phyloP scores from a whole-genome alignment of 495 filamentous ascomycete species.

The Aspergillus bertholletiae region DNA sequence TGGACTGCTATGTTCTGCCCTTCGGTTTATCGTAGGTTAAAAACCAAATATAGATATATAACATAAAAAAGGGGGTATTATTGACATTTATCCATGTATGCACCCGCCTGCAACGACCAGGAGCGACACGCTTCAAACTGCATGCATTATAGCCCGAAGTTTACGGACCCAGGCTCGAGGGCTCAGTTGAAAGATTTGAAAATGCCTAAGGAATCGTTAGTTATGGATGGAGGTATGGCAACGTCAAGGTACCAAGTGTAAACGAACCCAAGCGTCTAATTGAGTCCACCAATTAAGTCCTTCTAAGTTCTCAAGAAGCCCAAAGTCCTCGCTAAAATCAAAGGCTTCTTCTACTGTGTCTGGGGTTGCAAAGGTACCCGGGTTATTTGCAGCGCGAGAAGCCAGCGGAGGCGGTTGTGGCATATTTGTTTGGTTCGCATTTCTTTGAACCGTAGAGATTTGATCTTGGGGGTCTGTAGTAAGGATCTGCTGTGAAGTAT shows the following conservation, averaged over 20 bases:
- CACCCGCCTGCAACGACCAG: too few relatives aligned
- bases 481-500: slow-evolving; percentile 2
- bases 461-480: slow-evolving; percentile 4
- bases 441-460: background rate
- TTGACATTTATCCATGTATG: too few relatives aligned
- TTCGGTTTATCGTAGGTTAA: too few relatives aligned
- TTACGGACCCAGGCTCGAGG: slow-evolving; percentile 19
- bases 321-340: slow-evolving; percentile 21
- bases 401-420: slow-evolving; percentile 12
- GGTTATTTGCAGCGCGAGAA: slow-evolving; percentile 15
- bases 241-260: too few relatives aligned
- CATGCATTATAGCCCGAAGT: too few relatives aligned
- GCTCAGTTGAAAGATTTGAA: slow-evolving; percentile 24
- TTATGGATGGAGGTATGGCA: background rate
- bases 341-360: slow-evolving; percentile 15
- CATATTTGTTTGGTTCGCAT: background rate
- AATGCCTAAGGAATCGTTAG: slow-evolving; percentile 15
- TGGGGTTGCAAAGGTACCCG: slow-evolving; percentile 13
- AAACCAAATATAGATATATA: too few relatives aligned
- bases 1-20: too few relatives aligned
- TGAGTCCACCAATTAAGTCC: slow-evolving; percentile 34
- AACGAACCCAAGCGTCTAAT: slow-evolving; percentile 34
- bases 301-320: slow-evolving; percentile 28
- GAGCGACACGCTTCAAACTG: background rate
- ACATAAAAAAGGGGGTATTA: too few relatives aligned